These are phyloP conservation scores for Cutaneotrichosporon dermatis DNA, from an alignment of 1,284 basidiomycete genomes.

Conservation along the genomic window DNA sequence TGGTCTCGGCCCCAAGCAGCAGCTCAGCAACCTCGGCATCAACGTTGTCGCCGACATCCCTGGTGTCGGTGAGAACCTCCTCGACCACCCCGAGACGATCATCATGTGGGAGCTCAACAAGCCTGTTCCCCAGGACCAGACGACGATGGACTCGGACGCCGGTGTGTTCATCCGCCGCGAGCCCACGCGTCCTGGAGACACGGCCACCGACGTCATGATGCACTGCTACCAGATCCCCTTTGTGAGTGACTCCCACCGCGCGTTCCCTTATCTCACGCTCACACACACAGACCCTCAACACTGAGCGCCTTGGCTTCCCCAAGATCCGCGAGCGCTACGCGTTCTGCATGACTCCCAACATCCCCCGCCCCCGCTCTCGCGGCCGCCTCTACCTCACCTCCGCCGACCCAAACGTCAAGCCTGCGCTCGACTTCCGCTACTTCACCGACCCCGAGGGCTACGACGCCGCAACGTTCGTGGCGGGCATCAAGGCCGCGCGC, in stretches of 20 bases:
- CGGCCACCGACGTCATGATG: slow-evolving; percentile 22
- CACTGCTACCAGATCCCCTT: slow-evolving; percentile 26
- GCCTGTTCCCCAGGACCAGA: slow-evolving; percentile 17
- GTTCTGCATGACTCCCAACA: slow-evolving; percentile 25
- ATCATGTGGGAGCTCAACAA: slow-evolving; percentile 22
- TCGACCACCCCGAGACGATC: slow-evolving; percentile 55
- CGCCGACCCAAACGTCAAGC: slow-evolving; percentile 15
- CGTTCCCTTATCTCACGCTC: no score
- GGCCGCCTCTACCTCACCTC: slow-evolving; percentile 15
- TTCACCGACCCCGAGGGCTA: slow-evolving; percentile 21
- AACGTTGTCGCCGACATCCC: slow-evolving; percentile 53
- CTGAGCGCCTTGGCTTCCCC: slow-evolving; percentile 20
- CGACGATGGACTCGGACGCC: slow-evolving; percentile 22
- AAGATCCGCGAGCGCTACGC: slow-evolving; percentile 16
- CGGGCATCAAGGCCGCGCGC: slow-evolving; percentile 19
- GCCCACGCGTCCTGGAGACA: slow-evolving; percentile 6
- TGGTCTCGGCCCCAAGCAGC: slow-evolving; percentile 60
- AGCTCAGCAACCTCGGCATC: slow-evolving; percentile 56
- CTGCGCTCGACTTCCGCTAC: slow-evolving; percentile 24
- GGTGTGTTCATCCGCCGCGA: slow-evolving; percentile 21
- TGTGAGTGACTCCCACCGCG: background rate
- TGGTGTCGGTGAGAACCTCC: slow-evolving; percentile 63
- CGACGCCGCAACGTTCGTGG: slow-evolving; percentile 19
- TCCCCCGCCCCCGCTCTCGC: slow-evolving; percentile 16
- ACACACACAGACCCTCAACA: slow-evolving; percentile 14